Evolutionary conservation across 2,329 filamentous ascomycete species (phyloP).

Genomic region (Phaeosphaeria sp.): DNA sequence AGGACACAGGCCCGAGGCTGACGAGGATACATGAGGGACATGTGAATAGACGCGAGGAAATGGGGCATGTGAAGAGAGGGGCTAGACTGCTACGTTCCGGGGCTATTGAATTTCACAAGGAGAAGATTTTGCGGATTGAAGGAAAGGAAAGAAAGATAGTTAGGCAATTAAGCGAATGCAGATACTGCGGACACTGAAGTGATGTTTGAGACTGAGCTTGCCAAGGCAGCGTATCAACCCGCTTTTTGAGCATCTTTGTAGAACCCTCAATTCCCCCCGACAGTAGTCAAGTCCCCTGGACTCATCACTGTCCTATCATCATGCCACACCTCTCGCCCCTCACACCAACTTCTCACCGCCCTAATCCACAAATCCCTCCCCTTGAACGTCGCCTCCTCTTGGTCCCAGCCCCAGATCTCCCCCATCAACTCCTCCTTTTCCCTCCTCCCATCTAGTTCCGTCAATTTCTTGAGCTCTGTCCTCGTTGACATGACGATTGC

Average conservation of each 20-base stretch:
- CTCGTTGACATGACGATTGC: constrained; percentile 59
- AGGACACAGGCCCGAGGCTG: neutral
- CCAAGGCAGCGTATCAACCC: no score
- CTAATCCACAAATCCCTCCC: constrained; percentile 33
- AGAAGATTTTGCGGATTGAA: no score
- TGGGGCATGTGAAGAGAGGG: no score
- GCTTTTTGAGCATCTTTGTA: no score
- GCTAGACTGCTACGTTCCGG: no score
- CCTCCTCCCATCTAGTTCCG: constrained; percentile 10
- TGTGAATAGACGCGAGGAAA: no score
- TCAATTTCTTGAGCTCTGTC: constrained; percentile 50
- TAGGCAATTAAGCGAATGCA: no score
- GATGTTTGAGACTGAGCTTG: no score
- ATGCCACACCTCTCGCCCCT: constrained; percentile 5
- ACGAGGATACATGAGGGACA: no score
- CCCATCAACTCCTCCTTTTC: constrained; percentile 17
- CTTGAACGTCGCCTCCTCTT: constrained; percentile 29
- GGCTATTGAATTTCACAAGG: no score
- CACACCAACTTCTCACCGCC: constrained; percentile 26
- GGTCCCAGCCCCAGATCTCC: constrained; percentile 32
- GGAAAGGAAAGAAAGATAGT: no score
- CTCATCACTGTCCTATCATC: constrained; percentile 11
- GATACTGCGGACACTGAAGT: no score
- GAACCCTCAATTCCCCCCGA: neutral
- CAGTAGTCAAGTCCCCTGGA: neutral